A percentile compares a stretch with the other conserved stretches of the same genome.
Conservation (phyloP, 2,329 filamentous ascomycete genomes). For the Cordyceps cicadae region DNA sequence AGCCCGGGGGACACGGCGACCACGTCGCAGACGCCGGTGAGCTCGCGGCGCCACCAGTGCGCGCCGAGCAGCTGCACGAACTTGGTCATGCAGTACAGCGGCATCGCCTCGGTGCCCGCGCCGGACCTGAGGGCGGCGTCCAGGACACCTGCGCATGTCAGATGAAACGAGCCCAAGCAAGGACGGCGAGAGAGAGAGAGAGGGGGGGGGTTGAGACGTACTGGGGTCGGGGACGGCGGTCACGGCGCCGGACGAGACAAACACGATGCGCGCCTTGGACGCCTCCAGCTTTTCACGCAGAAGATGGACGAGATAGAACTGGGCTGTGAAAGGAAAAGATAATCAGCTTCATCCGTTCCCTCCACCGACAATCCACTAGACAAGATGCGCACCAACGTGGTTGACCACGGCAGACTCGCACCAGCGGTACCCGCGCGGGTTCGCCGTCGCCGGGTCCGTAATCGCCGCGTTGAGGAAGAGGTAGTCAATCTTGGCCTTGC, state of each 20-base stretch:
- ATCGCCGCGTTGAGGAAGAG: conserved; percentile 42
- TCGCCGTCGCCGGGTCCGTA: conserved; percentile 25
- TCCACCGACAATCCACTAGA: no score
- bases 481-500: conserved; percentile 36
- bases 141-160: conserved; percentile 22
- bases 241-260: conserved; percentile 44
- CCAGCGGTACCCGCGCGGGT: conserved; percentile 38
- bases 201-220: no score
- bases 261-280: conserved; percentile 38
- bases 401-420: conserved; percentile 44
- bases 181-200: no score
- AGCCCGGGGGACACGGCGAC: conserved; percentile 47
- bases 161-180: no score
- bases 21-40: conserved; percentile 34
- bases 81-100: conserved; percentile 37
- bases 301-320: conserved; percentile 45
- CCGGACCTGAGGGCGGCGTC: conserved; percentile 31
- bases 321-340: conserved; percentile 30
- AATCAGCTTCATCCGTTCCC: no score
- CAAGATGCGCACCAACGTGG: conserved; percentile 35
- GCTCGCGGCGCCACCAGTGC: conserved; percentile 48
- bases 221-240: conserved; percentile 28
- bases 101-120: conserved; percentile 23
- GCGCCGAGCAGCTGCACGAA: conserved; percentile 43
- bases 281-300: conserved; percentile 38